Evolutionary conservation across 148 eudicot genomes (phyloP).

Genomic region (Rhododendron vialii): DNA sequence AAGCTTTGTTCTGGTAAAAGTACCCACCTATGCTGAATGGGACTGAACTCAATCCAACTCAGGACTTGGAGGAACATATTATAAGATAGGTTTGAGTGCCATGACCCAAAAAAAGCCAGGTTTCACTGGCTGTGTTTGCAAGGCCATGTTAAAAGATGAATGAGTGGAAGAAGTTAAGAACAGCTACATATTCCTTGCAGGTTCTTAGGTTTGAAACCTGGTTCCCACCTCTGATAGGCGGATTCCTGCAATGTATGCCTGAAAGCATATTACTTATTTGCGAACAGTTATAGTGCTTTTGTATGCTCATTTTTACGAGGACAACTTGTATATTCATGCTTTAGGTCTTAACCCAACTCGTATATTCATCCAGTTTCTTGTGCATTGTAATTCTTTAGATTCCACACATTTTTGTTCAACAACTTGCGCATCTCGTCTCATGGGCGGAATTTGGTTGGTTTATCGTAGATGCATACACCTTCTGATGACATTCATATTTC

Average conservation of each 20-base stretch:
- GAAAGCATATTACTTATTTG: not conserved
- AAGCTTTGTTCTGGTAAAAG: not conserved
- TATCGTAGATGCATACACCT: not conserved
- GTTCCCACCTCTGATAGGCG: not conserved
- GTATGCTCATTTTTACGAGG: not conserved
- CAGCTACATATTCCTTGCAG: constrained; percentile 7
- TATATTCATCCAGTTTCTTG: not conserved
- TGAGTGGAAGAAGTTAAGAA: not conserved
- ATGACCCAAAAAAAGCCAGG: not conserved
- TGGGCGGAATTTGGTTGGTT: not conserved
- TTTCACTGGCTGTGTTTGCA: not conserved
- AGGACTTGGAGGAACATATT: not conserved
- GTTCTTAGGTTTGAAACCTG: not conserved
- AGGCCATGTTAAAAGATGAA: not conserved
- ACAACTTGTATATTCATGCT: not conserved
- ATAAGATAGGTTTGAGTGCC: not conserved
- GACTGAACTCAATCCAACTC: not conserved
- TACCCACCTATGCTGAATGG: constrained; percentile 1
- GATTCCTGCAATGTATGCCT: not conserved
- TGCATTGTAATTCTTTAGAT: not conserved
- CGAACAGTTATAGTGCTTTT: not conserved
- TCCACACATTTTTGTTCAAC: not conserved
- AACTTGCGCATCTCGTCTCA: not conserved
- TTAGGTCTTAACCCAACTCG: not conserved
- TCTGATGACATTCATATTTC: not conserved